Base-by-base conservation (phyloP, 768 basidiomycete species). In the Boletus tomentosulus region DNA sequence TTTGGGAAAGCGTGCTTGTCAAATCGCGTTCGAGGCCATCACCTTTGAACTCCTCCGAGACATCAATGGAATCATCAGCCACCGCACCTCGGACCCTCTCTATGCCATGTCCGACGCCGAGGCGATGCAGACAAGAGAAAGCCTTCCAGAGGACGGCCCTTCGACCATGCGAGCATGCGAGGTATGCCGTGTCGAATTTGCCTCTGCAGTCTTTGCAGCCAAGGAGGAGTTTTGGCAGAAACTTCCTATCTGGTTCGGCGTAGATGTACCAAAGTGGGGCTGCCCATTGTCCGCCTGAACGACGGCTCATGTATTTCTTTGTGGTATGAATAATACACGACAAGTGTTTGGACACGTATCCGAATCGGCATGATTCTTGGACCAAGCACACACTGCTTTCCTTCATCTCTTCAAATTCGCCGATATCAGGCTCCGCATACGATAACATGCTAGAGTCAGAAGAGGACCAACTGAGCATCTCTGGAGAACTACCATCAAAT, bases 1-100 rank as follows among this genome's bases (percentile, higher is more conserved):
- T 3, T 56, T 73, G 31, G 71, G 69, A 31, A 76, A 76, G 58
- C 80, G 83, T 28, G 69, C 79, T 24, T 89, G 87, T 66, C 84
- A 84, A 67, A 75, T 84, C 22, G 84, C 85, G 3, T 89, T 87
- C 60, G 88, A 89, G 63, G 78, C 79, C 11, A 81, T 87, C 56
- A 86, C 85, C 4, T 88, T 87, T 64, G 83, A 89, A 59, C 79
- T 89, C 44, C 76, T 89, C 52, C 80, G 84, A 46, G 87, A 89
- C 60, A 78, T 86, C 57, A 87, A 86, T 66, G 86, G 85, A 11
- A 77, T 85, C 52, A 74, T 84, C 19, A 79, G 76, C 54, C 81
- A 85, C 58, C 79, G 85, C 43, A 84, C 78, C 59, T 83, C 81
- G 5, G 87, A 89, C 56, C 86, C 86, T 1, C 70, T 89, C 28